phyloP scores from a whole-genome alignment of 75 land plant genomes.

The Isoetes taiwanensis region DNA sequence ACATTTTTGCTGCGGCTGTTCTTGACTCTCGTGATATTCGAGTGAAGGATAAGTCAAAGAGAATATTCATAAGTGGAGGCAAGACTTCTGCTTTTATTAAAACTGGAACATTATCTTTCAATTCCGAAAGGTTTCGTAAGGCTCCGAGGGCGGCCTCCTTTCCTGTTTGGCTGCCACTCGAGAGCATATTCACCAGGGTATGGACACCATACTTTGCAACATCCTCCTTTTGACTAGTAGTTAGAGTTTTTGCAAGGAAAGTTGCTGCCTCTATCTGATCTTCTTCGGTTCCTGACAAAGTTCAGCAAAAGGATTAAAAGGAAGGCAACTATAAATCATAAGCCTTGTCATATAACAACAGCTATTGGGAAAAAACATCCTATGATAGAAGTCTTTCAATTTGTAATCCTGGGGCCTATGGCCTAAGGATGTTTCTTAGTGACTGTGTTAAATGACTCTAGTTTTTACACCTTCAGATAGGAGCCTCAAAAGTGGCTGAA shows the following conservation, averaged over 20 bases:
- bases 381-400: neutral
- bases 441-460: neutral
- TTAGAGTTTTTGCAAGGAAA: conserved; percentile 25
- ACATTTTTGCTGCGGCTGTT: conserved; percentile 9
- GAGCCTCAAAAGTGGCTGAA: neutral
- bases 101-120: conserved; percentile 34
- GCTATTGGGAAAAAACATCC: too few species aligned
- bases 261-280: conserved; percentile 30
- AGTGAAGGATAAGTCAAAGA: too few species aligned
- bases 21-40: too few species aligned
- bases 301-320: neutral
- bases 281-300: conserved; percentile 26
- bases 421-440: neutral
- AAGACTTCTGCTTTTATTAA: conserved; percentile 37
- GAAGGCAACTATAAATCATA: neutral
- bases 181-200: conserved; percentile 36
- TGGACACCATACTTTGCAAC: conserved; percentile 30
- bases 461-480: neutral
- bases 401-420: neutral
- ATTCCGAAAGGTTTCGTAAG: conserved; percentile 29
- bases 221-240: conserved; percentile 32
- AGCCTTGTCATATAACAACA: neutral
- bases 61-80: conserved; percentile 25
- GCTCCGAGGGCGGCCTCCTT: conserved; percentile 33
- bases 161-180: conserved; percentile 11